Base-by-base conservation (phyloP, 768 basidiomycete species). In the Boletus barrowsii region DNA sequence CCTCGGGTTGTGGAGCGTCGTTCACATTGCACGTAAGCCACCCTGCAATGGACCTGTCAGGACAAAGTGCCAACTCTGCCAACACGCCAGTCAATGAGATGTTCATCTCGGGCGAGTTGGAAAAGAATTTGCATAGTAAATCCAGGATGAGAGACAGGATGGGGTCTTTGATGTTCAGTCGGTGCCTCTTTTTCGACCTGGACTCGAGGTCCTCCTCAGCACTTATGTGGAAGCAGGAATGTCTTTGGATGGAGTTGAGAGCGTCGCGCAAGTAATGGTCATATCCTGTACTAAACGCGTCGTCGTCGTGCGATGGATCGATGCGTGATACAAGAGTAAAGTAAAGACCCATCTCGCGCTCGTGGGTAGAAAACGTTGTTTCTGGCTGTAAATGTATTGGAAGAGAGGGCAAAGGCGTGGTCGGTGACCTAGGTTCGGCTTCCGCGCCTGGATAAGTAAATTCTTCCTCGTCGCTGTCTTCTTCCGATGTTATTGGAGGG, bases 1-100 rank as follows among this genome's bases (percentile, higher is more conserved):
- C 29, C 24, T 44, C 58, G 51, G 48, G 35, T 22, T 57, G 67
- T 9, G 62, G 57, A 15, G 64, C 58, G 11, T 87, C 81, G 49
- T 71, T 76, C 5, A 73, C 56, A 13, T 77, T 78, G 64, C 90
- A 90, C 1, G 91, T 86, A 43, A 97, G 67, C 94, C 94, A 98
- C 1, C 94, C 93, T 0, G 87, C 83, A 24, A 97, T 75, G 2
- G 90, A 91, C 8, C 94, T 82, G 65, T 90, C 79, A 4, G 95
- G 91, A 64, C 93, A 90, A n/a, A 86, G 74, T 0, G 92, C 91
- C 17, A 98, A 73, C 11, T 84, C 82, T 4, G 90, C 84, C 33
- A 97, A 72, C 5, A 87, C 82, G 20, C 90, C 90, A 4, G 92
- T 97, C 57, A 98, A 71, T 0, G 88, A 88, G 49, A 98, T 83